A percentile compares a stretch with the other conserved stretches of the same genome.
Conservation (phyloP, 1,284 basidiomycete genomes). For the Ceratobasidium papillatum region DNA sequence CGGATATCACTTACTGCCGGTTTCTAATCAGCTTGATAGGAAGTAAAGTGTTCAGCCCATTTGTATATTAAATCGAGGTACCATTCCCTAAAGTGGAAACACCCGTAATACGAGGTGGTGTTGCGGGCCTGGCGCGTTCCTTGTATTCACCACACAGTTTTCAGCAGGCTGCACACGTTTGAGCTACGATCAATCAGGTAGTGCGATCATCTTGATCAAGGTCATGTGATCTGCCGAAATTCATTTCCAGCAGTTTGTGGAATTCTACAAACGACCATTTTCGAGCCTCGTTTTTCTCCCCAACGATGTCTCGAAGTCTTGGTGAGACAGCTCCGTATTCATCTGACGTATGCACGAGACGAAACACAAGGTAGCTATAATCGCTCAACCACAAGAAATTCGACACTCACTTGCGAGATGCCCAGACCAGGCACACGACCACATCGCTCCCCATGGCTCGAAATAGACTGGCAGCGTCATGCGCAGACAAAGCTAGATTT, state of each 20-base stretch:
- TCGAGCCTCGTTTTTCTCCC: not conserved
- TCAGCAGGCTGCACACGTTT: not conserved
- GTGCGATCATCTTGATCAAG: not conserved
- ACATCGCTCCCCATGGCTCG: not conserved
- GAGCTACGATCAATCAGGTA: not conserved
- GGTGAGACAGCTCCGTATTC: not conserved
- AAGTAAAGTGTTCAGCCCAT: not conserved
- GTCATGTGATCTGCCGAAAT: not conserved
- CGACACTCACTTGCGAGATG: not conserved
- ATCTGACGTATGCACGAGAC: not conserved
- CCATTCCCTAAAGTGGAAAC: not conserved
- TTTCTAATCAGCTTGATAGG: not conserved
- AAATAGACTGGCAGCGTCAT: not conserved
- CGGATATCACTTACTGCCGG: not conserved
- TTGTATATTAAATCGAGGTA: not conserved
- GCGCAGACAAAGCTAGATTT: slow-evolving; percentile 1
- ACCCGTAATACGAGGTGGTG: not conserved
- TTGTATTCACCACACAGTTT: not conserved
- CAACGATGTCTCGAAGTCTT: not conserved
- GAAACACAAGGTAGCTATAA: not conserved
- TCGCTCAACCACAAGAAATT: not conserved
- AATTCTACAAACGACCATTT: not conserved
- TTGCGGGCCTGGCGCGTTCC: not conserved
- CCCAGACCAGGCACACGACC: slow-evolving; percentile 3
- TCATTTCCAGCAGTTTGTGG: not conserved